Base-by-base conservation (phyloP, 176 grass and related monocot genomes). In the Alloteropsis semialata region DNA sequence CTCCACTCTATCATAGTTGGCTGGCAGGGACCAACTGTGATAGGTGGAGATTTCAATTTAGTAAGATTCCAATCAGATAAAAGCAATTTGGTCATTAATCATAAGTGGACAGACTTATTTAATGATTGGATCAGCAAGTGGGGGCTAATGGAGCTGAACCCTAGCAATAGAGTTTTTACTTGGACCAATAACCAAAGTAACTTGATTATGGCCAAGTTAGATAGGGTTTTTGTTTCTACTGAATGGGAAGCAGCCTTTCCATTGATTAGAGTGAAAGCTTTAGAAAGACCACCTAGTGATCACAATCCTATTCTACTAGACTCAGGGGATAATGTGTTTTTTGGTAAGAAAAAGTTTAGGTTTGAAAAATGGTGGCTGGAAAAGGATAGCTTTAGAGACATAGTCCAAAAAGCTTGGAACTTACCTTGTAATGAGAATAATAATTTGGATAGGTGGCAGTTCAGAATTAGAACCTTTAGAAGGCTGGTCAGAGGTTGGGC, bases 351-450 rank as follows among this genome's bases (percentile, higher is more conserved):
- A 5, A 37, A 8, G 0, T 66, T 66, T 38, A 10, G 63, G 0
- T 66, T 38, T 22, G 63, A 66, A 0, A 66, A 66, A 2, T 66
- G 63, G 65, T 68, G 65, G 65, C 1, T 21, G 3, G 2, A 38
- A 1, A 65, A 21, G 0, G 8, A 5, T 0, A 1, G 1, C 0
- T 68, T 68, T 68, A 5, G 0, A 0, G 10, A 5, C 0, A 0
- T 68, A 0, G 65, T 68, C 0, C 0, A 5, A 1, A 68, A 68
- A 6, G 21, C 3, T 0, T 68, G 65, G 65, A 0, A 2, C 0
- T 1, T 0, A 0, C 8, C 19, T 0, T 68, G 37, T 21, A 1
- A 8, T 7, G 29, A 6, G 1, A 0, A 0, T 0, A 4, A 10
- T 10, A 37, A 8, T 8, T 0, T 62, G 0, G 13, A 62, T 17